Conservation (phyloP, 1,284 basidiomycete genomes). For the Paramarasmius palmivorus region DNA sequence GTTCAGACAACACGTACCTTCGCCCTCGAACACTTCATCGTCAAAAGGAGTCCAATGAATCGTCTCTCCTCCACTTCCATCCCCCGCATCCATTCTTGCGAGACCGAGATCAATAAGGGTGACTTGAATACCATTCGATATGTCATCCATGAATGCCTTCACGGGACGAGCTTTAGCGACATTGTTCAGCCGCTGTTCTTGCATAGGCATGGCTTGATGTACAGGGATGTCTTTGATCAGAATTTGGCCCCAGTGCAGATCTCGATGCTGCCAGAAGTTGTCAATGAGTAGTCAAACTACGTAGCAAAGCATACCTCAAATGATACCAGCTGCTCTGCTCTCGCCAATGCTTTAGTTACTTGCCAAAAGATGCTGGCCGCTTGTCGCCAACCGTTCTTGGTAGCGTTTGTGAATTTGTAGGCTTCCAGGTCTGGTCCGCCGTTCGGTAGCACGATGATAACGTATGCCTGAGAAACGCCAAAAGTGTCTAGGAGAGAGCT, state of each 20-base stretch:
- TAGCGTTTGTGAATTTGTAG: slow-evolving; percentile 60
- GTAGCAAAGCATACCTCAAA: slow-evolving; percentile 76
- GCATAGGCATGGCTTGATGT: slow-evolving; percentile 26
- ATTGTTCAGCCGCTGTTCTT: slow-evolving; percentile 30
- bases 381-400: slow-evolving; percentile 75
- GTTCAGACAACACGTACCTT: slow-evolving; percentile 47
- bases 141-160: slow-evolving; percentile 56
- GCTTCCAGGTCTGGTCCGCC: slow-evolving; percentile 89
- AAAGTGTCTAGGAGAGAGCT: slow-evolving; percentile 65
- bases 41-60: slow-evolving; percentile 80
- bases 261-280: slow-evolving; percentile 73
- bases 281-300: background rate
- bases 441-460: slow-evolving; percentile 86
- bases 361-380: slow-evolving; percentile 92
- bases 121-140: slow-evolving; percentile 61
- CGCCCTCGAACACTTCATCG: slow-evolving; percentile 80
- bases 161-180: slow-evolving; percentile 7
- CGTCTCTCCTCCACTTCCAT: slow-evolving; percentile 40
- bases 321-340: slow-evolving; percentile 74
- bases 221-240: slow-evolving; percentile 66
- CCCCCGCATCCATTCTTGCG: slow-evolving; percentile 73
- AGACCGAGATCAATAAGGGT: slow-evolving; percentile 96
- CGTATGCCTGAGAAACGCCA: slow-evolving; percentile 76
- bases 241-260: slow-evolving; percentile 98
- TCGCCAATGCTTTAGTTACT: slow-evolving; percentile 72